Conservation (phyloP, 345 rosid genomes). For the Mangifera indica region DNA sequence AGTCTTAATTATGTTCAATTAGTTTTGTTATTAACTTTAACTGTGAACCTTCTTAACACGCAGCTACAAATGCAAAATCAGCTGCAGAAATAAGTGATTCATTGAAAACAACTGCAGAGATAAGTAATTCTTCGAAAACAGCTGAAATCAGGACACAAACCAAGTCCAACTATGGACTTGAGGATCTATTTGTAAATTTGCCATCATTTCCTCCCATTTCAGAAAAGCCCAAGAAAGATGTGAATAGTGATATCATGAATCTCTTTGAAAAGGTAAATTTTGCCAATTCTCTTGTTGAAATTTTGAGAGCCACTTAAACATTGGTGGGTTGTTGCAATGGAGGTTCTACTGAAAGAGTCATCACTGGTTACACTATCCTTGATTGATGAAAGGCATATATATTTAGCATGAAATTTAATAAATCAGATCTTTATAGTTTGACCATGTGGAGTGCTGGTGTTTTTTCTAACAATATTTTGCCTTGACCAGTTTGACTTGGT, state of each 20-base stretch:
- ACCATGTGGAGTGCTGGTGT: background rate
- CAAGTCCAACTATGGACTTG: constrained; percentile 16
- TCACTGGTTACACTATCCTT: background rate
- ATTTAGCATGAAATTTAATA: background rate
- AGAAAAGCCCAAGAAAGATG: constrained; percentile 42
- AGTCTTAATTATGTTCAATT: constrained; percentile 4
- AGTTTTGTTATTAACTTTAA: constrained; percentile 12
- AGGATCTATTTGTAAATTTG: constrained; percentile 19
- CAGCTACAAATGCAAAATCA: constrained; percentile 35
- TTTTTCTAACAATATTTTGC: background rate
- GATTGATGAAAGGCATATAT: background rate
- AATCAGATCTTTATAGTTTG: background rate
- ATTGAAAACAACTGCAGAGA: constrained; percentile 19
- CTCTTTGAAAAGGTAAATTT: constrained; percentile 48
- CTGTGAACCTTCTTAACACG: constrained; percentile 12
- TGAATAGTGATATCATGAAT: constrained; percentile 38
- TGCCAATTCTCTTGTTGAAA: background rate
- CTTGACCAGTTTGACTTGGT: background rate
- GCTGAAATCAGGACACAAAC: constrained; percentile 25
- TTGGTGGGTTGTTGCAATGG: background rate
- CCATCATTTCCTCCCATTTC: constrained; percentile 12
- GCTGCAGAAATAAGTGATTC: constrained; percentile 18
- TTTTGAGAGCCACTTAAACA: background rate
- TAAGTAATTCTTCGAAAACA: constrained; percentile 19
- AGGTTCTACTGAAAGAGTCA: background rate